Evolutionary conservation across 208 protist genomes (phyloP).

Genomic region (Trypanosoma congolense): DNA sequence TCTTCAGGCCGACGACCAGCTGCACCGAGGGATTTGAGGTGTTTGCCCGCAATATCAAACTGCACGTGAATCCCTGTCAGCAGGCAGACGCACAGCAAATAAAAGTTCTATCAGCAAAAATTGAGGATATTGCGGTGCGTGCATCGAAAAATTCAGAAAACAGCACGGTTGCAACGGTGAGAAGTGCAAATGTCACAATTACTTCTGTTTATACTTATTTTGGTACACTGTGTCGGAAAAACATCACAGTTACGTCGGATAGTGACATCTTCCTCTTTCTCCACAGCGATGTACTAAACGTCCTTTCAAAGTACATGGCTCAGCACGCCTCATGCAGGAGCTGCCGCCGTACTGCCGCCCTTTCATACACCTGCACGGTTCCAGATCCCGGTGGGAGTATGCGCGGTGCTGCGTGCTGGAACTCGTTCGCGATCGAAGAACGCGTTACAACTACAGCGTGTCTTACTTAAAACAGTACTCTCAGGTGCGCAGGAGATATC

Average conservation of each 20-base stretch:
- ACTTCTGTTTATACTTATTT: no score
- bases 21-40: slow-evolving; percentile 36
- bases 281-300: slow-evolving; percentile 40
- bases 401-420: slow-evolving; percentile 40
- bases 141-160: no score
- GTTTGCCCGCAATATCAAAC: slow-evolving; percentile 28
- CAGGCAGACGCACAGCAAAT: slow-evolving; percentile 28
- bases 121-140: slow-evolving; percentile 22
- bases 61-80: slow-evolving; percentile 43
- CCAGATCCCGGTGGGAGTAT: slow-evolving; percentile 59
- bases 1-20: slow-evolving; percentile 39
- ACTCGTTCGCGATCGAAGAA: slow-evolving; percentile 41
- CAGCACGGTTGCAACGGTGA: no score
- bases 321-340: slow-evolving; percentile 28
- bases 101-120: slow-evolving; percentile 34
- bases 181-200: no score
- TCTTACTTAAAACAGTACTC: slow-evolving; percentile 70
- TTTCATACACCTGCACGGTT: slow-evolving; percentile 26
- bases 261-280: slow-evolving; percentile 28
- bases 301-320: slow-evolving; percentile 46
- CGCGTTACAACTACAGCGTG: slow-evolving; percentile 73
- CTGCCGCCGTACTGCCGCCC: slow-evolving; percentile 58
- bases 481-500: slow-evolving; percentile 51
- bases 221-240: slow-evolving; percentile 44
- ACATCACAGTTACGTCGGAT: slow-evolving; percentile 37